These are phyloP conservation scores for Lumnitzera littorea DNA, from an alignment of 345 rosid species.

Conservation along the genomic window DNA sequence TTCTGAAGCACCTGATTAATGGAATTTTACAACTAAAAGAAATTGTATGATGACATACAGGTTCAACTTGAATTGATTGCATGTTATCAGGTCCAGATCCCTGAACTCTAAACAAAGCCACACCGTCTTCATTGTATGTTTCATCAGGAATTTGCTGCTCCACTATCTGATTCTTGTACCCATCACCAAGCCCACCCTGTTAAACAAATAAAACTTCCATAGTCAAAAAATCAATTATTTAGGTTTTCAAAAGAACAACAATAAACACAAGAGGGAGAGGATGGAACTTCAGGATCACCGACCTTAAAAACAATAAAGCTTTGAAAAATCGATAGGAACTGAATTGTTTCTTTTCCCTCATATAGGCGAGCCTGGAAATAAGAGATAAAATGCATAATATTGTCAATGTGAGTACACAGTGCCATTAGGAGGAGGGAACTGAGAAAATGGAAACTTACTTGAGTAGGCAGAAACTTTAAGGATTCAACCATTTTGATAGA, in stretches of 20 bases:
- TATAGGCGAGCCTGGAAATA: conserved; percentile 66
- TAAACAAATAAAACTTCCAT: neutral
- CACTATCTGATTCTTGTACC: conserved; percentile 57
- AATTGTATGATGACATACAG: conserved; percentile 36
- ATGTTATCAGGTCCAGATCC: conserved; percentile 74
- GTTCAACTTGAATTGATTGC: conserved; percentile 70
- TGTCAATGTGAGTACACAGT: conserved; percentile 5
- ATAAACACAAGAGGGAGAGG: neutral
- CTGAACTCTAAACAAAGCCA: conserved; percentile 74
- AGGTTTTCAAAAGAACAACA: neutral
- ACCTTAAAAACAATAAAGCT: conserved; percentile 90
- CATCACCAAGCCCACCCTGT: conserved; percentile 92
- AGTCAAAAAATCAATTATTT: neutral
- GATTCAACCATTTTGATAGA: conserved; percentile 86
- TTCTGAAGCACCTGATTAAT: no score
- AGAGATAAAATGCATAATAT: conserved; percentile 12
- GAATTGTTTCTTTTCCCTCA: conserved; percentile 92
- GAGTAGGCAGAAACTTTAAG: conserved; percentile 73
- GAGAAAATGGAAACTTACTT: conserved; percentile 35
- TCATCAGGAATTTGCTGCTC: conserved; percentile 68
- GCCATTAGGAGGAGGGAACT: conserved; percentile 2
- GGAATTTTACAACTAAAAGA: neutral
- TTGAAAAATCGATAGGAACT: conserved; percentile 83
- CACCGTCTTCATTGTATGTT: conserved; percentile 56
- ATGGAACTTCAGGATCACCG: conserved; percentile 8